Percentiles rank a stretch among this genome's conserved stretches.
Evolutionary conservation across 2,329 filamentous ascomycete species (phyloP).

Genomic region (Cercospora sp.): DNA sequence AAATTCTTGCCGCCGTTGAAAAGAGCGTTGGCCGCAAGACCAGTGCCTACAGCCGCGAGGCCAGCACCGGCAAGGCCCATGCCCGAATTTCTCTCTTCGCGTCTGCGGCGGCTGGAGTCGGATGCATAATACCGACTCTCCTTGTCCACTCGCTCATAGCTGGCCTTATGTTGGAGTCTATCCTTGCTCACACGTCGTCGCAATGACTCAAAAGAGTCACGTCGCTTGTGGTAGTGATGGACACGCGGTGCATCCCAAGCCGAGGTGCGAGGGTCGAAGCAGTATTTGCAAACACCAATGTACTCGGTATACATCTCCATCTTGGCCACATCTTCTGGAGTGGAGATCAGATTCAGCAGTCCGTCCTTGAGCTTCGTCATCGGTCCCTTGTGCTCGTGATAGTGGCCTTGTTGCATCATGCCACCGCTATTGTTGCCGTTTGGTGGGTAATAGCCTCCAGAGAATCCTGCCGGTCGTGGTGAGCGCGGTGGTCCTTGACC

Average conservation of each 20-base stretch:
- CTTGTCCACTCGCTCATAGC: slow-evolving; percentile 56
- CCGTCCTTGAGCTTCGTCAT: slow-evolving; percentile 62
- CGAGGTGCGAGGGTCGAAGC: slow-evolving; percentile 61
- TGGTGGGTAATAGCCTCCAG: slow-evolving; percentile 22
- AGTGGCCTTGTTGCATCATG: slow-evolving; percentile 31
- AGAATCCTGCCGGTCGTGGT: slow-evolving; percentile 15
- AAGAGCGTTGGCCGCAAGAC: slow-evolving; percentile 51
- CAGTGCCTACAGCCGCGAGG: slow-evolving; percentile 50
- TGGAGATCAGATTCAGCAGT: slow-evolving; percentile 42
- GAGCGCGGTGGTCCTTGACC: slow-evolving; percentile 27
- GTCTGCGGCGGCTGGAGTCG: slow-evolving; percentile 48
- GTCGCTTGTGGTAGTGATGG: slow-evolving; percentile 53
- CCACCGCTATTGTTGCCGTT: slow-evolving; percentile 16
- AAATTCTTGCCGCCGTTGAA: slow-evolving; percentile 56
- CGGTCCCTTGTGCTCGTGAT: slow-evolving; percentile 58
- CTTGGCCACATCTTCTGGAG: slow-evolving; percentile 60
- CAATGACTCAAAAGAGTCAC: slow-evolving; percentile 36
- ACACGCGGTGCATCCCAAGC: slow-evolving; percentile 60
- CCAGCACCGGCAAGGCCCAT: slow-evolving; percentile 57
- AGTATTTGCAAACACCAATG: slow-evolving; percentile 65
- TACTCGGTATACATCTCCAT: slow-evolving; percentile 69
- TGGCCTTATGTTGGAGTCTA: slow-evolving; percentile 35
- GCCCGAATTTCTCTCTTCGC: slow-evolving; percentile 37
- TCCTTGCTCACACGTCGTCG: slow-evolving; percentile 32
- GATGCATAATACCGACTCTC: slow-evolving; percentile 58